Conservation (phyloP, 2,329 filamentous ascomycete genomes). For the Claviceps sp. region DNA sequence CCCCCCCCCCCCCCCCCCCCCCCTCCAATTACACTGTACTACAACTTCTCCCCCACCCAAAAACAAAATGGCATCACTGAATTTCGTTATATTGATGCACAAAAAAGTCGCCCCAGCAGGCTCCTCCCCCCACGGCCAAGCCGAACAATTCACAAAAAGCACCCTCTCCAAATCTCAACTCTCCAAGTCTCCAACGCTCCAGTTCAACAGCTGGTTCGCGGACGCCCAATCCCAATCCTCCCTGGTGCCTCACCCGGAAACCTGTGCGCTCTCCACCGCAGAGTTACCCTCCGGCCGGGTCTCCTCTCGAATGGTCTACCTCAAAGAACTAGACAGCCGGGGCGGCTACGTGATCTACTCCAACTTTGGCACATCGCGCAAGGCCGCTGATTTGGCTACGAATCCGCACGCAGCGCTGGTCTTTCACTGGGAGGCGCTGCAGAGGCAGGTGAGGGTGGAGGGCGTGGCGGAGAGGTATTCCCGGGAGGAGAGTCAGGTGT, state of each 20-base stretch:
- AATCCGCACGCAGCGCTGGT: constrained; percentile 74
- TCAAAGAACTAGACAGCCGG: constrained; percentile 76
- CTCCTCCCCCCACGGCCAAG: constrained; percentile 44
- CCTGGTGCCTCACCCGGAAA: constrained; percentile 65
- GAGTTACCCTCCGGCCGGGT: constrained; percentile 72
- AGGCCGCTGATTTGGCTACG: constrained; percentile 51
- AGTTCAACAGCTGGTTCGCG: constrained; percentile 86
- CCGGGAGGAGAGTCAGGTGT: constrained; percentile 56
- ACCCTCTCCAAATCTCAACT: constrained; percentile 50
- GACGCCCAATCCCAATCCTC: constrained; percentile 51
- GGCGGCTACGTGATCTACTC: constrained; percentile 82
- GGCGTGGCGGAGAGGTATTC: constrained; percentile 56
- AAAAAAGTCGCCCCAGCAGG: constrained; percentile 49
- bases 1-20: too few relatives aligned
- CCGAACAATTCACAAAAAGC: constrained; percentile 59
- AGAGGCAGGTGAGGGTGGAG: constrained; percentile 86
- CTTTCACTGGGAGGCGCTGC: constrained; percentile 79
- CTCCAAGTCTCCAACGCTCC: constrained; percentile 51
- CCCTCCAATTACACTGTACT: too few relatives aligned
- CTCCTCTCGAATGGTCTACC: constrained; percentile 75
- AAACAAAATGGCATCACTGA: too few relatives aligned
- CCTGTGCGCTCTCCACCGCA: constrained; percentile 77
- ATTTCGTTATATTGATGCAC: too few relatives aligned
- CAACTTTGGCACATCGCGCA: constrained; percentile 71
- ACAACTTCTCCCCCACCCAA: neutral